Conservation (phyloP, 2,329 filamentous ascomycete genomes). For the Hymenoscyphus fructigenus region DNA sequence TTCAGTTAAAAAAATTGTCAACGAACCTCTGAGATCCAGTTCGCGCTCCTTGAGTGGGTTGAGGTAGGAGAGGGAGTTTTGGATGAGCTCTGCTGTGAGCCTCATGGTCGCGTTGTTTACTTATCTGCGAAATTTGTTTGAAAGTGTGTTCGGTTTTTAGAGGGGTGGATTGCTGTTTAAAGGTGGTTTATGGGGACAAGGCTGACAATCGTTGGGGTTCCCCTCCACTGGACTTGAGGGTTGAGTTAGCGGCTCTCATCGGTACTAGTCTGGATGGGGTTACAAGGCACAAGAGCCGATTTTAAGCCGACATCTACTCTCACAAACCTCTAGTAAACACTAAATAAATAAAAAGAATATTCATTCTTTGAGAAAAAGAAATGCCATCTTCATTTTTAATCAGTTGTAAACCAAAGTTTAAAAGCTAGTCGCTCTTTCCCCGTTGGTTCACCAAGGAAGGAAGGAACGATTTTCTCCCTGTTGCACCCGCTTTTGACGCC, state of each 20-base stretch:
- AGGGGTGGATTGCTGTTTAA: slow-evolving; percentile 13
- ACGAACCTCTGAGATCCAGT: slow-evolving; percentile 98
- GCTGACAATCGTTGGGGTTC: slow-evolving; percentile 8
- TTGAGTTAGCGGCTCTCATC: neutral
- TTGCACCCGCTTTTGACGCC: no score
- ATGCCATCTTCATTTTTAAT: no score
- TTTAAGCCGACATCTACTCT: no score
- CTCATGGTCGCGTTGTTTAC: slow-evolving; percentile 60
- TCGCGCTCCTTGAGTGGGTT: slow-evolving; percentile 98
- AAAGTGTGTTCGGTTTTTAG: neutral
- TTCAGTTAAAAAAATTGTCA: slow-evolving; percentile 52
- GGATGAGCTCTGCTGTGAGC: slow-evolving; percentile 92
- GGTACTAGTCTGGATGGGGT: slow-evolving; percentile 3
- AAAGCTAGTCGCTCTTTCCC: no score
- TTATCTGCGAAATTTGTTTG: neutral
- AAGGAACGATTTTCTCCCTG: no score
- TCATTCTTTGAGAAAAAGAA: no score
- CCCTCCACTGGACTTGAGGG: neutral
- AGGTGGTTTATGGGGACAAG: slow-evolving; percentile 9
- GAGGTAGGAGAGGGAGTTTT: slow-evolving; percentile 93
- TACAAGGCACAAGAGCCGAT: neutral
- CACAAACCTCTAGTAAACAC: no score
- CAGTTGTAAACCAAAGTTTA: no score
- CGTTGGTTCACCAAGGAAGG: no score
- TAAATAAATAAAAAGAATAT: no score